A percentile compares a stretch with the other conserved stretches of the same genome.
phyloP scores from a whole-genome alignment of 2,329 filamentous ascomycete genomes.

The Fonsecaea erecta region DNA sequence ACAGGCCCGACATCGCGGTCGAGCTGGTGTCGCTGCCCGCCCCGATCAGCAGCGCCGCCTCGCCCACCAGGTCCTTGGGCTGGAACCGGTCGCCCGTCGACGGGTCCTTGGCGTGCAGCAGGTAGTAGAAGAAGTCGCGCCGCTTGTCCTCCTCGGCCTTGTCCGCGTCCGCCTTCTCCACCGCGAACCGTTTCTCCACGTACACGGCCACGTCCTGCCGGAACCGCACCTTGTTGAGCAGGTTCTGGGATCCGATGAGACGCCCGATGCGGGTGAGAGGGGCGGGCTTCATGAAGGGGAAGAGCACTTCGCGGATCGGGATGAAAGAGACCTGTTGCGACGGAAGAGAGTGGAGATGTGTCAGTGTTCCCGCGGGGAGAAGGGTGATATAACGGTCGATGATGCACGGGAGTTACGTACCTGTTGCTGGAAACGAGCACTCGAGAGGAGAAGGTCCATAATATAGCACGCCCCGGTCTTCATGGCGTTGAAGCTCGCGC shows the following conservation, averaged over 20 bases:
- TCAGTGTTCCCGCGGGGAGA: not conserved
- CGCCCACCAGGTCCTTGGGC: slow-evolving; percentile 25
- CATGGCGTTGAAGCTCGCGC: slow-evolving; percentile 46
- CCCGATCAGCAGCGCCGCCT: slow-evolving; percentile 26
- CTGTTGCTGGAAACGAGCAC: slow-evolving; percentile 13
- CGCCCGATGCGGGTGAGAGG: slow-evolving; percentile 4
- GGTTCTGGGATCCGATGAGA: slow-evolving; percentile 7
- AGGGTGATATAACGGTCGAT: too few species aligned
- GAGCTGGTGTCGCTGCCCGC: slow-evolving; percentile 49
- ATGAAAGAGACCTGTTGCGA: slow-evolving; percentile 14
- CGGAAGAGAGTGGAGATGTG: too few species aligned
- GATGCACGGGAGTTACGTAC: slow-evolving; percentile 8
- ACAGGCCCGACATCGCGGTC: slow-evolving; percentile 44
- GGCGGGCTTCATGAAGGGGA: slow-evolving; percentile 13
- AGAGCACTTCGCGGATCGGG: slow-evolving; percentile 22
- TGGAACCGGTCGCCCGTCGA: slow-evolving; percentile 45
- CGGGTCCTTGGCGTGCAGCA: slow-evolving; percentile 53
- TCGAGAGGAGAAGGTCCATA: slow-evolving; percentile 42
- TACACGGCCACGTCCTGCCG: slow-evolving; percentile 16
- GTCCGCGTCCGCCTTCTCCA: slow-evolving; percentile 37
- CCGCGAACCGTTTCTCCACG: slow-evolving; percentile 44
- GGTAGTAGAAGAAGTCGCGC: slow-evolving; percentile 56
- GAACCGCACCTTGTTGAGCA: slow-evolving; percentile 17
- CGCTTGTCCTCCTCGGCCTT: slow-evolving; percentile 45
- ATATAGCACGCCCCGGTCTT: slow-evolving; percentile 53